phyloP scores from a whole-genome alignment of 768 basidiomycete species.

The Cyathus striatus region DNA sequence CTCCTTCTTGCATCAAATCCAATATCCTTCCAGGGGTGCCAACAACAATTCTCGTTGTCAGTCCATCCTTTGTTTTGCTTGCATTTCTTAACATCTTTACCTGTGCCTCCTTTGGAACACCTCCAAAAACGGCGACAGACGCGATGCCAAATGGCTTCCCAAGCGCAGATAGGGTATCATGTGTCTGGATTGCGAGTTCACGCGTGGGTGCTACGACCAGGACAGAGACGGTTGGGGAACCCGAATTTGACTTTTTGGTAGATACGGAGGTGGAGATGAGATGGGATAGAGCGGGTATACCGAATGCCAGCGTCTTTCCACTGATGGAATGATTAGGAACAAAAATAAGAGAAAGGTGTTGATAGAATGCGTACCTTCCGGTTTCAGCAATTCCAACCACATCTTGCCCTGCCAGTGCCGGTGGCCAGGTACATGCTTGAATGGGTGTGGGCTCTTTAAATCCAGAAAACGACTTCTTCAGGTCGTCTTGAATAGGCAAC shows the following conservation, averaged over 20 bases:
- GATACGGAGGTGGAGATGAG: slow-evolving; percentile 40
- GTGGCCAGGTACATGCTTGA: slow-evolving; percentile 93
- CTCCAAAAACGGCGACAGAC: slow-evolving; percentile 89
- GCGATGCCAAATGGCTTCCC: slow-evolving; percentile 72
- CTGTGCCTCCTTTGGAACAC: slow-evolving; percentile 88
- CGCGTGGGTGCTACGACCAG: slow-evolving; percentile 93
- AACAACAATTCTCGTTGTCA: slow-evolving; percentile 73
- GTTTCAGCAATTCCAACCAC: slow-evolving; percentile 97
- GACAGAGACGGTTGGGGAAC: slow-evolving; percentile 42
- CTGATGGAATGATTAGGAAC: slow-evolving; percentile 27
- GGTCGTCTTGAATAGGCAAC: slow-evolving; percentile 56
- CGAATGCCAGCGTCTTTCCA: slow-evolving; percentile 96
- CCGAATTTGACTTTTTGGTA: slow-evolving; percentile 17
- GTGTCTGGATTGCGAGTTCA: slow-evolving; percentile 94
- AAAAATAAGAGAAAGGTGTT: neutral
- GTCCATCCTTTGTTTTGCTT: slow-evolving; percentile 40
- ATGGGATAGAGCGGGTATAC: slow-evolving; percentile 79
- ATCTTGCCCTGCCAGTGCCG: slow-evolving; percentile 74
- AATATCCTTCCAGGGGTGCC: slow-evolving; percentile 94
- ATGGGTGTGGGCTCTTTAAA: slow-evolving; percentile 93
- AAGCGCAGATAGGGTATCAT: slow-evolving; percentile 71
- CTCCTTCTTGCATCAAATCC: slow-evolving; percentile 87
- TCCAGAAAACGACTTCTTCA: slow-evolving; percentile 56
- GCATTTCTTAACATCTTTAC: slow-evolving; percentile 58
- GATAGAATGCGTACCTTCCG: slow-evolving; percentile 51